Percentiles rank a stretch among this genome's conserved stretches.
Evolutionary conservation across 345 rosid genomes (phyloP).

Genomic region (Rhizophora mangle): DNA sequence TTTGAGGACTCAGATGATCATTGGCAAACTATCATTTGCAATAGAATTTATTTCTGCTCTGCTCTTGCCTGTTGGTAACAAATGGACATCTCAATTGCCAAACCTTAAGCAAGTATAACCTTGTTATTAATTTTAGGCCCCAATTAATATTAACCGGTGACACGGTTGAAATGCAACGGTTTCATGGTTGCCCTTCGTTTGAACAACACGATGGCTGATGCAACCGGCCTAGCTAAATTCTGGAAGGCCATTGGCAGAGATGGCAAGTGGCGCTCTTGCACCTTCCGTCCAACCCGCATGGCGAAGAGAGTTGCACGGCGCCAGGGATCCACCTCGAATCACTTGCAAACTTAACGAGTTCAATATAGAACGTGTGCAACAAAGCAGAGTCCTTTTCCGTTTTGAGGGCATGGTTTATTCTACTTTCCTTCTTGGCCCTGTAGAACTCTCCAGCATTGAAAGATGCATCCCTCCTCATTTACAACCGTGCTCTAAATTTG

Average conservation of each 20-base stretch:
- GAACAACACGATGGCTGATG: conserved; percentile 19
- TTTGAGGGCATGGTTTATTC: not conserved
- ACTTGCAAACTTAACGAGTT: conserved; percentile 14
- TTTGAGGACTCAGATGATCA: no score
- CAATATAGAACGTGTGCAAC: not conserved
- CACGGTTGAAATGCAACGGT: conserved; percentile 15
- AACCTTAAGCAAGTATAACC: no score
- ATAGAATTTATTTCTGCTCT: no score
- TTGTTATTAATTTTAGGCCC: no score
- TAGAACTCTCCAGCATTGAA: not conserved
- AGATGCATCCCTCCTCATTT: conserved; percentile 1
- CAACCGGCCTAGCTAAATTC: not conserved
- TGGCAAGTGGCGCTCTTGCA: conserved; percentile 7
- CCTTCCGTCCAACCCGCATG: conserved; percentile 15
- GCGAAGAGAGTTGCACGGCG: conserved; percentile 8
- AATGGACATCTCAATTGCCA: no score
- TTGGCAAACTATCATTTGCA: no score
- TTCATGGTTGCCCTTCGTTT: not conserved
- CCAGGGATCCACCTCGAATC: conserved; percentile 1
- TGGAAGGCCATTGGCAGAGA: conserved; percentile 9
- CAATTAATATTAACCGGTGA: not conserved
- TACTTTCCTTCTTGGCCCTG: not conserved
- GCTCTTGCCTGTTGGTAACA: no score
- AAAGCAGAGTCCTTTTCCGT: not conserved
- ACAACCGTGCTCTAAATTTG: not conserved